Percentiles rank a stretch among this genome's conserved stretches.
Conservation (phyloP, 2,329 filamentous ascomycete genomes). For the Sclerotinia sclerotiorum region DNA sequence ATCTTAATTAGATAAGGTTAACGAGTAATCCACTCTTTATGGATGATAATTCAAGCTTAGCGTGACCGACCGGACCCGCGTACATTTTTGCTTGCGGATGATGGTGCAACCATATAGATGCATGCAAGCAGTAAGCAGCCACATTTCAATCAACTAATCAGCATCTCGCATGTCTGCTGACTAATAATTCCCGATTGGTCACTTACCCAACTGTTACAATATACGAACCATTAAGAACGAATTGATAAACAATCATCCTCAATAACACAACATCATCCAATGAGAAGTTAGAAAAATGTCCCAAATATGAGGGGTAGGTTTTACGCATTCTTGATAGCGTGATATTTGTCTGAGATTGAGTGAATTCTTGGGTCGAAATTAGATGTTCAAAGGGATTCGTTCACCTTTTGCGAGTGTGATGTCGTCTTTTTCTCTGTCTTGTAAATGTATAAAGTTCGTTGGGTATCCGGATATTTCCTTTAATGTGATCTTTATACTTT, state of each 20-base stretch:
- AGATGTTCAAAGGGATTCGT: neutral
- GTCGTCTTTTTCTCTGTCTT: neutral
- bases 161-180: neutral
- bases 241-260: neutral
- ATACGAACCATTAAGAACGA: neutral
- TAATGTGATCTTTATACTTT: neutral
- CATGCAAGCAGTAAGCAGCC: neutral
- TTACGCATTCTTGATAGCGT: neutral
- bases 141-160: neutral
- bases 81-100: neutral
- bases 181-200: neutral
- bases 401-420: neutral
- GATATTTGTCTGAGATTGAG: neutral
- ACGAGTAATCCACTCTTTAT: neutral
- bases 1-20: neutral
- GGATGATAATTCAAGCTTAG: neutral
- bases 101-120: neutral
- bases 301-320: neutral
- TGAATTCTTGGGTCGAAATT: neutral
- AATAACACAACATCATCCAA: neutral
- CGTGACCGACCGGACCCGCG: neutral
- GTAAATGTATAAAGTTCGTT: neutral
- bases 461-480: neutral
- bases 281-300: neutral
- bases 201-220: neutral